Evolutionary conservation across 1,284 basidiomycete species (phyloP).

Genomic region (Austroboletus niveus): DNA sequence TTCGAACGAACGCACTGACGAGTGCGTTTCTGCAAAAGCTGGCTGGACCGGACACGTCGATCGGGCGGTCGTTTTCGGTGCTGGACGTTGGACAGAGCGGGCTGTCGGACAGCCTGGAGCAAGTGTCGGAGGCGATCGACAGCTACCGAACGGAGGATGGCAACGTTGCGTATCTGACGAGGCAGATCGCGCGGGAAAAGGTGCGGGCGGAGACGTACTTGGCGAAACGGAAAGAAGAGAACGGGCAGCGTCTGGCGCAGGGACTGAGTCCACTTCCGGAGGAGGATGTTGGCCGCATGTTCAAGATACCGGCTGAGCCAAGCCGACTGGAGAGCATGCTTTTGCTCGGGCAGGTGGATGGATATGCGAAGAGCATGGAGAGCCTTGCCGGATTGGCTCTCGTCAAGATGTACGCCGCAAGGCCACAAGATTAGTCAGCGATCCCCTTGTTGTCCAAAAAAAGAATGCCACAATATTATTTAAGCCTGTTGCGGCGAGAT

Average conservation of each 20-base stretch:
- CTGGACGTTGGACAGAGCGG: constrained; percentile 63
- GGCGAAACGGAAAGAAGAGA: constrained; percentile 89
- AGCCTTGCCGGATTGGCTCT: constrained; percentile 45
- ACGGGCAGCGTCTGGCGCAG: constrained; percentile 76
- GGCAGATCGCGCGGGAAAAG: constrained; percentile 91
- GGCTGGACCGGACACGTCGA: constrained; percentile 40
- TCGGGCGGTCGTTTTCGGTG: constrained; percentile 56
- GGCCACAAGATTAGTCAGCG: no score
- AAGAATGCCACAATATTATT: no score
- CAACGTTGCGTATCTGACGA: constrained; percentile 88
- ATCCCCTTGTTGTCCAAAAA: no score
- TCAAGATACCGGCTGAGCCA: constrained; percentile 89
- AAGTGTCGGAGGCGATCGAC: constrained; percentile 84
- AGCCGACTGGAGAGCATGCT: constrained; percentile 88
- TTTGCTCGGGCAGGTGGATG: constrained; percentile 85
- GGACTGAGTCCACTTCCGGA: constrained; percentile 86
- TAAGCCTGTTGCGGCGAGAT: no score
- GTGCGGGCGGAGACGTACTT: constrained; percentile 79
- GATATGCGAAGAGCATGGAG: constrained; percentile 75
- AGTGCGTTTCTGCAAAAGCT: constrained; percentile 83
- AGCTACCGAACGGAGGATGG: constrained; percentile 88
- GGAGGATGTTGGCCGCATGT: constrained; percentile 79
- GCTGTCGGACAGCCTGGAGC: constrained; percentile 70
- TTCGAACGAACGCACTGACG: constrained; percentile 86
- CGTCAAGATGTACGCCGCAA: no score